Evolutionary conservation across 2,329 filamentous ascomycete genomes (phyloP), one percentile per base, ranked within the genome.

Genomic region (Tricladium varicosporioides): DNA sequence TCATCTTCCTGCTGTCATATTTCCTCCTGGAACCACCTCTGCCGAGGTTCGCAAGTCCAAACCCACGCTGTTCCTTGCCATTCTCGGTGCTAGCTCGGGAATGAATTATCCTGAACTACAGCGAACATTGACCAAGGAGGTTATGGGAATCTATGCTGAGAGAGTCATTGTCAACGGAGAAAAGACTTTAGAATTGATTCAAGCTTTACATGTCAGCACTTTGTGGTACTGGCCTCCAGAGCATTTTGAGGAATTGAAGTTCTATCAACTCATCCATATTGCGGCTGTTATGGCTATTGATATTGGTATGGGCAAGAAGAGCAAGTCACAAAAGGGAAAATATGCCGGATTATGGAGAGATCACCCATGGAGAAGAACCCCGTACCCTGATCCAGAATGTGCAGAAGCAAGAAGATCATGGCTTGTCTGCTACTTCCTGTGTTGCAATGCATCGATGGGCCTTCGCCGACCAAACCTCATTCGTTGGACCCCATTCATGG

Each of bases 61-160:
- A 67, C 88, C 88, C 1, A 77, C 82, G 1, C 75, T 92, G 8
- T 91, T 91, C 66, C 76, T 89, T n/a, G 79, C 88, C 31, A 76
- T 91, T 65, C 82, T 92, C 72, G 66, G 65, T 60, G 82, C 86
- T 0, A 84, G 83, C 8, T 81, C 86, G 5, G 80, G 85, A 4
- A 82, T 82, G 9, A 75, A 77, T 16, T 77, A 79, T 18, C 70
- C 70, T 65, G 60, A 67, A 5, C 63, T 80, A 4, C 76, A 77
- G 42, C 70, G 69, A 7, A 64, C 67, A 22, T 70, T 81, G 40
- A 78, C 78, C 53, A 74, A 74, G 42, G 78, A 81, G 62, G 69
- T 80, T 40, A 72, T 81, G 58, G 73, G 72, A 46, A 70, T 75
- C 18, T 80, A 78, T 65, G 76, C 78, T 7, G 74, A 77, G 14